Evolutionary conservation across 306 rosid genomes (phyloP).

Genomic region (Styphnolobium japonicum): DNA sequence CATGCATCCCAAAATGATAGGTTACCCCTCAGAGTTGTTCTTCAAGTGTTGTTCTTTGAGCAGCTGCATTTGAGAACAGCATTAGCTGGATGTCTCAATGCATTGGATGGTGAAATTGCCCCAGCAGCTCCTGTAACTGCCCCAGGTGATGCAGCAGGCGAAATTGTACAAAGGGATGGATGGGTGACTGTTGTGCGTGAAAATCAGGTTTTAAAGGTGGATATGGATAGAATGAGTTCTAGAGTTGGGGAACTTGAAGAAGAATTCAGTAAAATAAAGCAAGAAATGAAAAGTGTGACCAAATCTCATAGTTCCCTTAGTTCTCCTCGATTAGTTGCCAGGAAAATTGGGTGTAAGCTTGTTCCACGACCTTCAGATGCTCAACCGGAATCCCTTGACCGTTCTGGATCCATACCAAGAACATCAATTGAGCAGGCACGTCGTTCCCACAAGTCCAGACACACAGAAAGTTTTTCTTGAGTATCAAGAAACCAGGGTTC

Average conservation of each 20-base stretch:
- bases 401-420: slow-evolving; percentile 53
- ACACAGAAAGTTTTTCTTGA: slow-evolving; percentile 59
- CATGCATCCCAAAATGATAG: slow-evolving; percentile 92
- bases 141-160: slow-evolving; percentile 40
- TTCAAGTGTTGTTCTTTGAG: slow-evolving; percentile 93
- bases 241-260: slow-evolving; percentile 88
- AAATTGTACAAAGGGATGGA: slow-evolving; percentile 80
- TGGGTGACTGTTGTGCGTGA: slow-evolving; percentile 89
- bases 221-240: slow-evolving; percentile 81
- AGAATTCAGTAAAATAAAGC: slow-evolving; percentile 77
- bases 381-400: slow-evolving; percentile 59
- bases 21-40: slow-evolving; percentile 85
- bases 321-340: slow-evolving; percentile 61
- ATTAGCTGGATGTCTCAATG: slow-evolving; percentile 73
- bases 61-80: slow-evolving; percentile 88
- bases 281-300: slow-evolving; percentile 78
- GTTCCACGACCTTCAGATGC: slow-evolving; percentile 70
- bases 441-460: slow-evolving; percentile 48
- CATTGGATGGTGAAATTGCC: slow-evolving; percentile 63
- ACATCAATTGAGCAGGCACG: slow-evolving; percentile 59
- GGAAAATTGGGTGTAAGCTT: slow-evolving; percentile 75
- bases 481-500: slow-evolving; percentile 21
- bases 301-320: slow-evolving; percentile 65
- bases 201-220: slow-evolving; percentile 77
- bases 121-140: slow-evolving; percentile 46